phyloP scores from a whole-genome alignment of 257 asterid genomes.

The Ballota nigra region DNA sequence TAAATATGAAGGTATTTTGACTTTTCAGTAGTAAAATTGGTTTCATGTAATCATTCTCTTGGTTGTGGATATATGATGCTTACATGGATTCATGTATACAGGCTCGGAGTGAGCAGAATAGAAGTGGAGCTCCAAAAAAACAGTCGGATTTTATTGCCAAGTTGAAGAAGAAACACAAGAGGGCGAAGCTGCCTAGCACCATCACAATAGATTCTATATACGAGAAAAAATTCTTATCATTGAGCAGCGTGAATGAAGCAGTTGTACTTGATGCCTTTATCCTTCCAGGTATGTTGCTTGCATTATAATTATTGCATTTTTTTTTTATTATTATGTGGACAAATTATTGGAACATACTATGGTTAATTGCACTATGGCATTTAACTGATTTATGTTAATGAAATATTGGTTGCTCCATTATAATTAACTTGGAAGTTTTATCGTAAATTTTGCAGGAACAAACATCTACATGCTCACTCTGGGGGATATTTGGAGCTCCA shows the following conservation, averaged over 20 bases:
- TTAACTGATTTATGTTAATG: too few relatives aligned
- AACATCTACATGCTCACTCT: constrained; percentile 71
- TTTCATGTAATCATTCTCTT: not conserved
- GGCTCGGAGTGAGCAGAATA: constrained; percentile 92
- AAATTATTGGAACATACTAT: not conserved
- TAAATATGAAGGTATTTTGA: not conserved
- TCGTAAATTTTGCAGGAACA: constrained; percentile 57
- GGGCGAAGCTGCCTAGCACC: constrained; percentile 66
- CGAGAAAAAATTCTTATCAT: constrained; percentile 73
- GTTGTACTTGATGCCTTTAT: constrained; percentile 64
- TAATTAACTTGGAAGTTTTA: too few relatives aligned
- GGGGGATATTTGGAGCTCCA: constrained; percentile 95
- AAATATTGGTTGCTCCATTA: too few relatives aligned
- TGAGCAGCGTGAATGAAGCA: constrained; percentile 86
- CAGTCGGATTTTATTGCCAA: constrained; percentile 59
- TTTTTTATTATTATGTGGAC: too few relatives aligned
- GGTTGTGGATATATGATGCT: constrained; percentile 11
- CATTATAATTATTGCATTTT: not conserved
- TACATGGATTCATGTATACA: constrained; percentile 26
- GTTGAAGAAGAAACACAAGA: constrained; percentile 65
- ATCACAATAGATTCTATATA: constrained; percentile 77
- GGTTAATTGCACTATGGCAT: not conserved
- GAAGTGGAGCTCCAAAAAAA: constrained; percentile 72
- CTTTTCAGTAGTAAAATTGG: not conserved
- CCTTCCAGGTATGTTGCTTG: constrained; percentile 71